Evolutionary conservation across 192 early-diverging fungal species (phyloP).

Genomic region (Podila epigama): DNA sequence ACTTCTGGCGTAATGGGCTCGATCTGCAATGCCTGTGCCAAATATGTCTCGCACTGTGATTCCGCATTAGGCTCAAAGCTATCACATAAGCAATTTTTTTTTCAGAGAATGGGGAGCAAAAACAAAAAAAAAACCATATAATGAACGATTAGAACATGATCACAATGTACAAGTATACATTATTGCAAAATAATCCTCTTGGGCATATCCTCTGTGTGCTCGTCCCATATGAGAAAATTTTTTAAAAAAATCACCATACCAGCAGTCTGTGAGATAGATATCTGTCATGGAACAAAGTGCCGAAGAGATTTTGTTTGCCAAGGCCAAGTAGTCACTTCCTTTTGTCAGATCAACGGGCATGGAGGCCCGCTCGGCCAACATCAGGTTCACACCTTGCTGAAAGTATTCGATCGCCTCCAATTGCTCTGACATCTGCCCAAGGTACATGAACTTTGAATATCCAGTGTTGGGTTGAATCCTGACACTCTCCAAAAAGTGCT

Average conservation of each 20-base stretch:
- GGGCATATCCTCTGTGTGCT: not conserved
- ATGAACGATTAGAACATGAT: not conserved
- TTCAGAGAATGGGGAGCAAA: not conserved
- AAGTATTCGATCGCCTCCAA: constrained; percentile 74
- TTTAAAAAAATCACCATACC: too few relatives aligned
- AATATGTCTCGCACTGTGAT: constrained; percentile 77
- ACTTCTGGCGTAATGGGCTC: constrained; percentile 84
- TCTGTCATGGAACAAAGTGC: constrained; percentile 96
- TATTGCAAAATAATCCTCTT: not conserved
- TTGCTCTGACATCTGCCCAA: constrained; percentile 77
- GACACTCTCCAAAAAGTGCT: constrained; percentile 74
- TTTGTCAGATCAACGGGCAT: constrained; percentile 44
- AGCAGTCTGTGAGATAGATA: constrained; percentile 98
- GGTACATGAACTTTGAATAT: constrained; percentile 86
- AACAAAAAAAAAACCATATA: not conserved
- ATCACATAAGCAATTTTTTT: too few relatives aligned
- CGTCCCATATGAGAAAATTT: not conserved
- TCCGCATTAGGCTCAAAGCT: constrained; percentile 93
- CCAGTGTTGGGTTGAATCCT: constrained; percentile 72
- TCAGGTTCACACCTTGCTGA: constrained; percentile 73
- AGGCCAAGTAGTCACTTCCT: constrained; percentile 47
- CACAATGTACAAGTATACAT: not conserved
- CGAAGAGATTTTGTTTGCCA: constrained; percentile 75
- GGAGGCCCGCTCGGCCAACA: constrained; percentile 61
- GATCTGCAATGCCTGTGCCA: constrained; percentile 69